Evolutionary conservation across 2,329 filamentous ascomycete species (phyloP), one percentile per base, ranked within the genome.

Genomic region (Alternaria triticina): DNA sequence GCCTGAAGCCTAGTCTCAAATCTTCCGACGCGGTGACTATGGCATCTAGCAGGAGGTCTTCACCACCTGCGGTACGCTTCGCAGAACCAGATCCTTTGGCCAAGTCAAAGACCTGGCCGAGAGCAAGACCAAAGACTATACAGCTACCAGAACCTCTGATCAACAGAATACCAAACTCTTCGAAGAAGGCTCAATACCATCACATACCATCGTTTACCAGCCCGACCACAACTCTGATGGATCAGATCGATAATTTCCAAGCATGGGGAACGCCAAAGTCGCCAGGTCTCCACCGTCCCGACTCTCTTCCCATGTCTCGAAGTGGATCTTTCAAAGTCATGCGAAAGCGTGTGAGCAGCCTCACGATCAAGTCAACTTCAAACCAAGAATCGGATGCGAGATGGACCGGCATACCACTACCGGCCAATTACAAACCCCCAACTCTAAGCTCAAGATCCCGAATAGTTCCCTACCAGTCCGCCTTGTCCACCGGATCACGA

Each of bases 61-160:
- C 69, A 25, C 68, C 70, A 22, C 61, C 72, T 7, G 67, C 65
- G 12, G 74, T 77, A 43, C 67, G 70, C 23, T 77, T 77, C 28
- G 57, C 66, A 20, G 68, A 74, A 12, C 67, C 71, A 56, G 68
- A 72, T 43, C 62, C 61, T 10, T 25, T 62, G 17, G 59, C 62
- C 25, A 66, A 52, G 23, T 54, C 57, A 44, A 57, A 64, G 6
- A 56, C 52, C 27, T 55, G 56, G 52, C 52, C 60, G 28, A 50
- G 7, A 17, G 25, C 55, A 33, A 56, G 50, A 30, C 58, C 56
- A 6, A 64, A 44, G 13, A 61, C 23, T 36, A 28, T 57, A n/a
- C 54, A 57, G 33, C 56, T 47, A 54, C 40, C 40, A 44, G 57
- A 54, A 47, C 59, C 49, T 23, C 27, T 44, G 33, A 65, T 50